These are phyloP conservation scores for Hypomontagnella monticulosa DNA, from an alignment of 495 filamentous ascomycete genomes.

Conservation along the genomic window DNA sequence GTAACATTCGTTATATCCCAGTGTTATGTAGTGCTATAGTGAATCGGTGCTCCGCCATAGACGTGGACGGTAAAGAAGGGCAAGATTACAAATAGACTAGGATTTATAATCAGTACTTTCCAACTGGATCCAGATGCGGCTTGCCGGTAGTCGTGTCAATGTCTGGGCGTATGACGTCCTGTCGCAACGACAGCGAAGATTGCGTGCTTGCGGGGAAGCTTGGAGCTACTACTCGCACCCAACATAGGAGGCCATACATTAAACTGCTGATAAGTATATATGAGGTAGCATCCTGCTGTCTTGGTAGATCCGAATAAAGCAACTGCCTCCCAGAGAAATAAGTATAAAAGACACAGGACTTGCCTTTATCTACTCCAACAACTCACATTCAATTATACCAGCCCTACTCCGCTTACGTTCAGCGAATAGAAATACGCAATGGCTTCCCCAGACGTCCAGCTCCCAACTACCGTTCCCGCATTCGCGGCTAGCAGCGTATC, in stretches of 20 bases:
- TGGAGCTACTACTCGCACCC: conserved; percentile 23
- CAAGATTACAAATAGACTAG: conserved; percentile 38
- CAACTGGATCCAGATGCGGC: conserved; percentile 18
- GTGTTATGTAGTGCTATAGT: not conserved
- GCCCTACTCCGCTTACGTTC: not conserved
- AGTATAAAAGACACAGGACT: conserved; percentile 20
- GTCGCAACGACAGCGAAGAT: conserved; percentile 5
- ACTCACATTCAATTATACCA: not conserved
- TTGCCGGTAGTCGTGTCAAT: conserved; percentile 21
- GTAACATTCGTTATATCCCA: not conserved
- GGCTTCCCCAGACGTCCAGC: conserved; percentile 45
- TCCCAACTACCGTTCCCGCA: conserved; percentile 29
- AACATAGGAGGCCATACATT: conserved; percentile 12
- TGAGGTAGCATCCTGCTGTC: conserved; percentile 22
- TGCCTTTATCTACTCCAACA: not conserved
- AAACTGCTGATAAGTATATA: conserved; percentile 27
- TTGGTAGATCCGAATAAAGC: not conserved
- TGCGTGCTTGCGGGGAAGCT: conserved; percentile 40
- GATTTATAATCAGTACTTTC: conserved; percentile 34
- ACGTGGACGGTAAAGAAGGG: not conserved
- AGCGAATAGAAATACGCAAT: conserved; percentile 19
- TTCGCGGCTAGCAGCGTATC: conserved; percentile 23
- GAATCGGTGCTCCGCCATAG: conserved; percentile 2
- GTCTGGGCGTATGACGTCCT: conserved; percentile 28
- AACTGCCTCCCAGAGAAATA: conserved; percentile 11